Evolutionary conservation across 805 yeast species (phyloP).

Genomic region (Yarrowia divulgata): DNA sequence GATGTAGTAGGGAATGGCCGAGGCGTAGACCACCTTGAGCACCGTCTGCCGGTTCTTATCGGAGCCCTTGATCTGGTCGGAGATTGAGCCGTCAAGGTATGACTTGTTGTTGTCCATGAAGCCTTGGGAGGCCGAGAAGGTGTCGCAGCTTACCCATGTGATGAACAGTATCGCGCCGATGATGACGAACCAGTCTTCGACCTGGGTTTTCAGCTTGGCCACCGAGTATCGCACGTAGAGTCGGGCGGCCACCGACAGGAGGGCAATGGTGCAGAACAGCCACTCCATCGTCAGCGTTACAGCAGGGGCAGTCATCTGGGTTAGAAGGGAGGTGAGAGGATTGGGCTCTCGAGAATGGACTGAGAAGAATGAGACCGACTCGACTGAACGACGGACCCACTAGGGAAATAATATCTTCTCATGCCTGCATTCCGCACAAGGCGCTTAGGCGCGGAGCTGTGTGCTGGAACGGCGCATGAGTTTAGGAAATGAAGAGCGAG

Average conservation of each 20-base stretch:
- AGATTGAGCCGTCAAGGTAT: conserved; percentile 41
- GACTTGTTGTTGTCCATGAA: conserved; percentile 45
- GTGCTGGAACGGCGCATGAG: neutral
- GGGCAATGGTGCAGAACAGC: conserved; percentile 43
- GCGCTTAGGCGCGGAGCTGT: neutral
- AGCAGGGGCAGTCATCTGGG: conserved; percentile 32
- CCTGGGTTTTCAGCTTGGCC: conserved; percentile 44
- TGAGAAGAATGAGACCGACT: neutral
- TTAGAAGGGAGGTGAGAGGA: neutral
- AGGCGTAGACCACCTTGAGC: conserved; percentile 46
- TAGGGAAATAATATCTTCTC: neutral
- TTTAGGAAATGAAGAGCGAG: conserved; percentile 14
- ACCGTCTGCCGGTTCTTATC: conserved; percentile 39
- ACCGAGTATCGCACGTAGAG: conserved; percentile 43
- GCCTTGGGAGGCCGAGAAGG: conserved; percentile 43
- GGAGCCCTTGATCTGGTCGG: conserved; percentile 40
- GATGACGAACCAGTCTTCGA: conserved; percentile 44
- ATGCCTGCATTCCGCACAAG: neutral
- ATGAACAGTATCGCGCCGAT: conserved; percentile 44
- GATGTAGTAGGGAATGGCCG: conserved; percentile 46
- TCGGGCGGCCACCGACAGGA: conserved; percentile 42
- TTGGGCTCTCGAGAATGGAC: neutral
- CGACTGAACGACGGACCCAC: no score
- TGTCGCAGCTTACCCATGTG: conserved; percentile 45
- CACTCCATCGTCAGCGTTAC: conserved; percentile 44